phyloP scores from a whole-genome alignment of 2,329 filamentous ascomycete species.

The Neospermospora avenae region DNA sequence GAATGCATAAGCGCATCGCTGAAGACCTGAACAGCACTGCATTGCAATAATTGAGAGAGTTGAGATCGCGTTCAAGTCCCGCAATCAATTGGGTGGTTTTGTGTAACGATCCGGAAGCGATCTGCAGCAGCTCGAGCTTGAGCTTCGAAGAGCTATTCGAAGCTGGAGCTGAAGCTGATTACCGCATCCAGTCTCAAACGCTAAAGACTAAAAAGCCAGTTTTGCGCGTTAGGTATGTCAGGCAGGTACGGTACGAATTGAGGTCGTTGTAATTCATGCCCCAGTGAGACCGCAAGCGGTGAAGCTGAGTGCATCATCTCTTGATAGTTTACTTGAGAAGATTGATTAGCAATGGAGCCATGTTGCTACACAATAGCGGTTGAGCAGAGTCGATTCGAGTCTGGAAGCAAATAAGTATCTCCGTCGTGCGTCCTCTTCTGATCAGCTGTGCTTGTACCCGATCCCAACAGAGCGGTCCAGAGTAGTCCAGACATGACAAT shows the following conservation, averaged over 20 bases:
- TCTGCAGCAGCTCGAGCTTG: slow-evolving; percentile 18
- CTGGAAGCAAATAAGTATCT: not conserved
- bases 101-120: not conserved
- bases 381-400: not conserved
- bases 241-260: not conserved
- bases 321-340: not conserved
- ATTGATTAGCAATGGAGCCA: not conserved
- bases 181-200: slow-evolving; percentile 11
- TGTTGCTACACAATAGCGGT: not conserved
- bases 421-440: slow-evolving; percentile 3
- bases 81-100: slow-evolving; percentile 4
- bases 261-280: not conserved
- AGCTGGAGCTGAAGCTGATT: slow-evolving; percentile 19
- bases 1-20: slow-evolving; percentile 28
- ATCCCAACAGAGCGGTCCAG: too few relatives aligned
- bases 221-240: not conserved
- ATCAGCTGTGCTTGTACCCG: slow-evolving; percentile 4
- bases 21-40: not conserved
- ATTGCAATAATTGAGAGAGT: not conserved
- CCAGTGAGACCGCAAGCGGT: slow-evolving; percentile 9
- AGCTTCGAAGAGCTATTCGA: not conserved
- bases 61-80: slow-evolving; percentile 9
- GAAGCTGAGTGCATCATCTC: not conserved
- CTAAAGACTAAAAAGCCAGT: not conserved
- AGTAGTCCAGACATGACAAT: not conserved